Conservation (phyloP, 2,329 filamentous ascomycete species). For the Blastomyces parvus region DNA sequence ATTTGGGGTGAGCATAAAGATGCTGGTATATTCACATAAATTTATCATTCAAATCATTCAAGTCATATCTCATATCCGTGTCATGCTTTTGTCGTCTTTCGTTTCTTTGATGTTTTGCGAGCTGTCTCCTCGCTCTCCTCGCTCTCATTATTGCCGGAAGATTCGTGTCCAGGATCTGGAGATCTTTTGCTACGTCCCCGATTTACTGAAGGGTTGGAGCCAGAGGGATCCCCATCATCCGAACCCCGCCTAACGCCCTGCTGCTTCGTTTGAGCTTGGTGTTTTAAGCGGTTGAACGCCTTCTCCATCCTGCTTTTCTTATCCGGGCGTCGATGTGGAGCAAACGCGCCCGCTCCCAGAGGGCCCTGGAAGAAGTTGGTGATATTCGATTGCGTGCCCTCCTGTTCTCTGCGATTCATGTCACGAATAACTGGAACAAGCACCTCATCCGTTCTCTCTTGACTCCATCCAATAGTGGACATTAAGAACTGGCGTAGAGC, state of each 20-base stretch:
- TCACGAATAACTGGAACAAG: constrained; percentile 90
- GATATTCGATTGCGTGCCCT: constrained; percentile 93
- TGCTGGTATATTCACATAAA: neutral
- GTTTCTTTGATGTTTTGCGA: constrained; percentile 5
- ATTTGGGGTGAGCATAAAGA: neutral
- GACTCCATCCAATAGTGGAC: constrained; percentile 84
- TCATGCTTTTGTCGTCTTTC: neutral
- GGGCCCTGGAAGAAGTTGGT: constrained; percentile 77
- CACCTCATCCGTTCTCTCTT: constrained; percentile 88
- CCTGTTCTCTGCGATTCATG: constrained; percentile 78
- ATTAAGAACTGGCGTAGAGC: constrained; percentile 76
- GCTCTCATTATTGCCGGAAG: neutral
- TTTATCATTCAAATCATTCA: neutral
- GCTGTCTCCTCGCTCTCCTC: neutral
- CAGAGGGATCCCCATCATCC: constrained; percentile 9
- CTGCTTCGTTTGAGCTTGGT: constrained; percentile 38
- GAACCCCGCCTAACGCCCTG: constrained; percentile 8
- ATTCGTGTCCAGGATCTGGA: neutral
- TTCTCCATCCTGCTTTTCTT: constrained; percentile 66
- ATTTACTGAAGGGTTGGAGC: constrained; percentile 10
- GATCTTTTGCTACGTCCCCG: neutral
- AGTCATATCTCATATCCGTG: neutral
- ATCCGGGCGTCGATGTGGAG: constrained; percentile 53
- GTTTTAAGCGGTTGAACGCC: constrained; percentile 59
- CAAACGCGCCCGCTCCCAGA: constrained; percentile 53